Percentiles rank a stretch among this genome's conserved stretches.
Evolutionary conservation across 2,329 filamentous ascomycete species (phyloP).

Genomic region (Ilyonectria destructans): DNA sequence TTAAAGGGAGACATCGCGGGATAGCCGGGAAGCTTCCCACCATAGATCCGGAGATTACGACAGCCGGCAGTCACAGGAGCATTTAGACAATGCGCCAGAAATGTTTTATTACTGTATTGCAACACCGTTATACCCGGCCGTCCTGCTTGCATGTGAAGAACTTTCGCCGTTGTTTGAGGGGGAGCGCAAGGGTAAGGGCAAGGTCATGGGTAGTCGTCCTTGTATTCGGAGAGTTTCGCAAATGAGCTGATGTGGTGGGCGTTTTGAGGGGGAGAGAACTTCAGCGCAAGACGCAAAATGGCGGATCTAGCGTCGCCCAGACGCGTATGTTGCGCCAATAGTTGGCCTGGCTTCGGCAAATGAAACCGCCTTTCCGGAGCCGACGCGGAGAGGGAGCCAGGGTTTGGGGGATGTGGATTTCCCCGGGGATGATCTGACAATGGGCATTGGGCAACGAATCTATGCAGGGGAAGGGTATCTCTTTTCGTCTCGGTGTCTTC

Average conservation of each 20-base stretch:
- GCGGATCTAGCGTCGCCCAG: background rate
- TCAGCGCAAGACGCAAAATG: background rate
- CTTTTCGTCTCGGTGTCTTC: conserved; percentile 19
- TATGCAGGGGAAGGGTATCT: conserved; percentile 16
- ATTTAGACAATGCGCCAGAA: conserved; percentile 14
- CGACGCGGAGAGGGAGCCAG: conserved; percentile 7
- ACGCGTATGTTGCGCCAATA: conserved; percentile 8
- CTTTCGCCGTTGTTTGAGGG: background rate
- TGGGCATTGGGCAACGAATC: conserved; percentile 12
- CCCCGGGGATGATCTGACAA: background rate
- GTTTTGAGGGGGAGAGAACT: background rate
- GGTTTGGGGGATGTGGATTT: background rate
- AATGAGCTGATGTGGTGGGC: conserved; percentile 1
- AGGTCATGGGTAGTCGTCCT: background rate
- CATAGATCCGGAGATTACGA: conserved; percentile 13
- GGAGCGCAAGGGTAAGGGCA: background rate
- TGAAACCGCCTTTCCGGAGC: conserved; percentile 22
- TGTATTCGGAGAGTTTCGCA: conserved; percentile 13
- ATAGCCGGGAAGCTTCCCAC: background rate
- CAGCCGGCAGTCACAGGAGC: background rate
- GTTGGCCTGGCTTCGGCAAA: conserved; percentile 12
- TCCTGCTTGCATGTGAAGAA: background rate
- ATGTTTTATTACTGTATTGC: conserved; percentile 6
- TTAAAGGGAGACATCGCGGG: background rate
- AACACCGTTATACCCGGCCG: background rate